Conservation (phyloP, 352 stramenopile genomes). For the Phytophthora constricta region DNA sequence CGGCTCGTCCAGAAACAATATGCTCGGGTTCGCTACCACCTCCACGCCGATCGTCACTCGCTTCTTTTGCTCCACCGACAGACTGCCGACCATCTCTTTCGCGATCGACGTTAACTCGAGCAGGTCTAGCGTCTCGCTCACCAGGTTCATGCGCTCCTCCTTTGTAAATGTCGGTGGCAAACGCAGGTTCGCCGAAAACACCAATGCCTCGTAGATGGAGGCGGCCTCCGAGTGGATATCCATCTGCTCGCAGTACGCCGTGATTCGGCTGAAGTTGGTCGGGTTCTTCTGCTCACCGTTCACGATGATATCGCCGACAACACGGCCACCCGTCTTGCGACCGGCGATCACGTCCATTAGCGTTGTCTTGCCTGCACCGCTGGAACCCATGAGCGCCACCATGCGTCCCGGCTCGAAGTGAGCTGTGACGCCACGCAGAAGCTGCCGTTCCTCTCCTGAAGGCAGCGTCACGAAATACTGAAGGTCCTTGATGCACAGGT, state of each 20-base stretch:
- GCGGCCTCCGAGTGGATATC: constrained; percentile 84
- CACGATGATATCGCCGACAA: constrained; percentile 83
- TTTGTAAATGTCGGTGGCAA: constrained; percentile 56
- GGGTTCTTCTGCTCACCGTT: constrained; percentile 53
- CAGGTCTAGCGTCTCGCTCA: constrained; percentile 60
- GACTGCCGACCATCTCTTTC: constrained; percentile 45
- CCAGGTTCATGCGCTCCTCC: constrained; percentile 48
- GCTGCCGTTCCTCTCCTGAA: constrained; percentile 51
- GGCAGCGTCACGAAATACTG: constrained; percentile 62
- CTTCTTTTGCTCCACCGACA: constrained; percentile 93
- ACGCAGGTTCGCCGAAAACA: constrained; percentile 91
- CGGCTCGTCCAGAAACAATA: constrained; percentile 95
- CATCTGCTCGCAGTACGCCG: constrained; percentile 93
- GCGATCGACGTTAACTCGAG: constrained; percentile 51
- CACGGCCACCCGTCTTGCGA: constrained; percentile 72
- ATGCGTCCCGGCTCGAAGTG: constrained; percentile 69
- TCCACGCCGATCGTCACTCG: constrained; percentile 94
- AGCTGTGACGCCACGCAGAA: constrained; percentile 48
- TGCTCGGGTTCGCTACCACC: constrained; percentile 92
- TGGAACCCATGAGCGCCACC: constrained; percentile 81
- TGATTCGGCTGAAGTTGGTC: constrained; percentile 85
- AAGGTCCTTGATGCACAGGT: constrained; percentile 55
- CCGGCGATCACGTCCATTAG: constrained; percentile 78
- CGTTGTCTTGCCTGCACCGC: constrained; percentile 59
- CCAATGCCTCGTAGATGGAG: constrained; percentile 89